A percentile compares a stretch with the other conserved stretches of the same genome.
Evolutionary conservation across 1,284 basidiomycete species (phyloP).

Genomic region (Moesziomyces antarcticus): DNA sequence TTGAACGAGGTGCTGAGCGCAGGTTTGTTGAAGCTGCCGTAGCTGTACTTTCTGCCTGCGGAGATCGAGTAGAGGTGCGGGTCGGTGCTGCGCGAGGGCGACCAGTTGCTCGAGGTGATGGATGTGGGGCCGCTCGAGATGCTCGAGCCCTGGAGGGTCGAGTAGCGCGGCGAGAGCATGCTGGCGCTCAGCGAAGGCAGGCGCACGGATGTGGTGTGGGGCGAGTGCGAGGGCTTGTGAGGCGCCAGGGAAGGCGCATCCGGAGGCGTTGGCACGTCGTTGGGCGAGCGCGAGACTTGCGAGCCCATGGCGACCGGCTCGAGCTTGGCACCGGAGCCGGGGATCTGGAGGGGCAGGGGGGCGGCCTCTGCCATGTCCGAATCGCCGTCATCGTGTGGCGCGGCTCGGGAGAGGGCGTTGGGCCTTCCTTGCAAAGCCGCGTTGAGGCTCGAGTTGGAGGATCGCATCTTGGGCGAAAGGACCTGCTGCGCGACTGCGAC

Average conservation of each 20-base stretch:
- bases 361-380: slow-evolving; percentile 54
- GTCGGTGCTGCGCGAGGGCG: slow-evolving; percentile 47
- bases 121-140: slow-evolving; percentile 52
- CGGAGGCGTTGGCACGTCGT: slow-evolving; percentile 62
- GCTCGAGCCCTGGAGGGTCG: slow-evolving; percentile 44
- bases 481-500: slow-evolving; percentile 22
- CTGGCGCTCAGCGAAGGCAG: slow-evolving; percentile 44
- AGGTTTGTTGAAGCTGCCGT: slow-evolving; percentile 50
- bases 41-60: slow-evolving; percentile 45
- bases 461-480: slow-evolving; percentile 31
- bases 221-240: slow-evolving; percentile 29
- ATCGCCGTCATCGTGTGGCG: slow-evolving; percentile 39
- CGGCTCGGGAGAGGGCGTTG: slow-evolving; percentile 5
- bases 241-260: slow-evolving; percentile 45
- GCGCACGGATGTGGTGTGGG: slow-evolving; percentile 26
- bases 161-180: slow-evolving; percentile 46
- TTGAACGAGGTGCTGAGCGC: slow-evolving; percentile 60
- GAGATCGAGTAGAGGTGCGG: slow-evolving; percentile 55
- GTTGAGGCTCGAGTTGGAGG: slow-evolving; percentile 47
- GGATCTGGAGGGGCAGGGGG: slow-evolving; percentile 50
- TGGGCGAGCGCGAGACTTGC: slow-evolving; percentile 53
- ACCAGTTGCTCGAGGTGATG: slow-evolving; percentile 51
- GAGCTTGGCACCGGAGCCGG: slow-evolving; percentile 26
- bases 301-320: slow-evolving; percentile 22
- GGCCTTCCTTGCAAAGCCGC: slow-evolving; percentile 25